Base-by-base conservation (phyloP, 768 basidiomycete species). In the Termitomyces sp. region DNA sequence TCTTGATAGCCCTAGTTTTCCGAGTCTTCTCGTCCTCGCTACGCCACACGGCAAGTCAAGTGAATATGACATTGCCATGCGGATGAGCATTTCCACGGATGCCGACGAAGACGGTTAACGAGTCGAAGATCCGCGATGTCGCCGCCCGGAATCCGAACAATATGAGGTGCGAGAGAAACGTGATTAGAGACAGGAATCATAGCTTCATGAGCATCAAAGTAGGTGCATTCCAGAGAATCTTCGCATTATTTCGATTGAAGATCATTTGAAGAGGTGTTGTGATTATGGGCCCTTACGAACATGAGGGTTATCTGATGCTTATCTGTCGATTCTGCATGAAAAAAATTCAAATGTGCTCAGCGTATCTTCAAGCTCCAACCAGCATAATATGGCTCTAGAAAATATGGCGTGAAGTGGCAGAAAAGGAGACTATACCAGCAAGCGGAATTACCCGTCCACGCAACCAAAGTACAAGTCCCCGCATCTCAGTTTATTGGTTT, bases 11-110 rank as follows among this genome's bases (percentile, higher is more conserved):
- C 26, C 38, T 11, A 10, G 26, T 33, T 21, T 21, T 45, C 37
- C 17, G 38, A 30, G 37, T 51, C 17, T 28, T 37, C 28, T 28
- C 11, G 28, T 50, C 57, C 60, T 61, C 54, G 60, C 57, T 56
- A 53, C 60, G 60, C 60, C 60, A 58, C 60, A 61, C 28, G 45
- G 19, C 19, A 30, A 31, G 41, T 38, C 21, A 28, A 33, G 26
- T 23, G 28, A 52, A 46, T 15, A 17, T 48, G 42, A 54, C 44
- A 28, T 53, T 40, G n/a, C 21, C 35, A 42, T 37, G 30, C 10
- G 35, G 17, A 55, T 30, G 30, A 15, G 31, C 14, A 35, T 50
- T 50, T 54, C 30, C 53, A 47, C 38, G 54, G 58, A 55, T 47
- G 23, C 57, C 47, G 53, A 54, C 37, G 45, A 43, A 49, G n/a